Evolutionary conservation across 306 rosid species (phyloP), one percentile per base, ranked within the genome.

Genomic region (Begonia masoniana): DNA sequence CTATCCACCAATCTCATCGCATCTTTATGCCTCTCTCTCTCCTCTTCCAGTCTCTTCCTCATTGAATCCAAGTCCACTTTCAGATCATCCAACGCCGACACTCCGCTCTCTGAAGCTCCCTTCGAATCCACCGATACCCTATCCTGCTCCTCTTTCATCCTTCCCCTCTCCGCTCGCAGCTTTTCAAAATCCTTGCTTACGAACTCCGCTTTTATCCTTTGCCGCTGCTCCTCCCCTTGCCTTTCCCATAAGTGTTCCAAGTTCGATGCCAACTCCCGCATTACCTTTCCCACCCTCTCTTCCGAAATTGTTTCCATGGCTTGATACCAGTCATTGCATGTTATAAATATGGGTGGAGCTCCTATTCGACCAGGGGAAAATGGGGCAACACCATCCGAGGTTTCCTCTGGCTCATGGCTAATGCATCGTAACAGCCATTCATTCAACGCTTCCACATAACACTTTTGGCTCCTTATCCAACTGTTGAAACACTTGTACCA

Each of bases 281-380:
- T 81, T 23, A 88, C 82, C 23, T 65, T 80, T 9, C 83, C 78
- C 58, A 92, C 96, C 48, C 71, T 74, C 45, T 68, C 70, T 78
- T 86, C 87, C 13, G 95, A 86, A 52, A 86, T 79, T 70, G 77
- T 76, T 46, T 41, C 70, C 96, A 83, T 86, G 65, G 96, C 99
- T 58, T 92, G 95, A 64, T 73, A 71, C 99, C 99, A 92, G 62
- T 92, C 99, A 4, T 83, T 79, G 71, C 96, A 83, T 50, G 87
- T 77, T 51, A 92, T 61, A 54, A 92, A 92, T 63, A 84, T 67
- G 10, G 74, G 77, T 5, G 99, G 99, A 59, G 99, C 99, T 55
- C 92, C 96, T 23, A 86, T 58, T 54, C 87, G 79, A 55, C 95
- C 66, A 6, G 99, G 99, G 50, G 99, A 92, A 73, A 83, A 92